These are phyloP conservation scores for Zygnema cylindricum DNA, from an alignment of 139 green algal species.

Conservation along the genomic window DNA sequence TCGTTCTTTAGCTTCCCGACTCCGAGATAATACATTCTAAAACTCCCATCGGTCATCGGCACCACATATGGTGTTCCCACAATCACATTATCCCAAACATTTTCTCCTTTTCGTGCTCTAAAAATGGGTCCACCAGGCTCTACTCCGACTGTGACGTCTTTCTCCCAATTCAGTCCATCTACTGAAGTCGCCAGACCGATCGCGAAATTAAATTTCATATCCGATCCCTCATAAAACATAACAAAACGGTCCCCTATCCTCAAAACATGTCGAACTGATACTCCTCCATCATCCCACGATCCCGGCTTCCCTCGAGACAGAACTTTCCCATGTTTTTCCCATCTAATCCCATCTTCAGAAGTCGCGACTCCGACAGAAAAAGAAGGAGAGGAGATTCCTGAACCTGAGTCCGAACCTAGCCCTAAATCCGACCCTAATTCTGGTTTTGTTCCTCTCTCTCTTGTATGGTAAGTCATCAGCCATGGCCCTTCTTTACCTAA, in stretches of 20 bases:
- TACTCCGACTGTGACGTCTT: neutral
- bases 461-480: conserved; percentile 46
- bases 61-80: conserved; percentile 34
- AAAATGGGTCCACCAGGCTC: conserved; percentile 33
- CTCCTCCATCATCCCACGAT: conserved; percentile 32
- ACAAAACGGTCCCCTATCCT: neutral
- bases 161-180: conserved; percentile 38
- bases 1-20: conserved; percentile 30
- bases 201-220: conserved; percentile 22
- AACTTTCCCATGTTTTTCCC: conserved; percentile 32
- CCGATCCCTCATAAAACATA: conserved; percentile 35
- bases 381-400: neutral
- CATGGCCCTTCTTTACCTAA: neutral
- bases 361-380: conserved; percentile 5
- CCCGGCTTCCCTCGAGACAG: neutral
- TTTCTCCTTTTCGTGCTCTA: conserved; percentile 11
- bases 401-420: too few species aligned
- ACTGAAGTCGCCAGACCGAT: conserved; percentile 21
- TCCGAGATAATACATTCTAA: conserved; percentile 51
- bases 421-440: too few species aligned
- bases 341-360: neutral
- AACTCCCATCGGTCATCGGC: neutral
- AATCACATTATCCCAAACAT: conserved; percentile 39
- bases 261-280: conserved; percentile 37
- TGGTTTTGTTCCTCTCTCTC: conserved; percentile 3